A percentile compares a stretch with the other conserved stretches of the same genome.
These are phyloP conservation scores for Paspalum vaginatum DNA, from an alignment of 176 grass and related monocot species.

Conservation along the genomic window DNA sequence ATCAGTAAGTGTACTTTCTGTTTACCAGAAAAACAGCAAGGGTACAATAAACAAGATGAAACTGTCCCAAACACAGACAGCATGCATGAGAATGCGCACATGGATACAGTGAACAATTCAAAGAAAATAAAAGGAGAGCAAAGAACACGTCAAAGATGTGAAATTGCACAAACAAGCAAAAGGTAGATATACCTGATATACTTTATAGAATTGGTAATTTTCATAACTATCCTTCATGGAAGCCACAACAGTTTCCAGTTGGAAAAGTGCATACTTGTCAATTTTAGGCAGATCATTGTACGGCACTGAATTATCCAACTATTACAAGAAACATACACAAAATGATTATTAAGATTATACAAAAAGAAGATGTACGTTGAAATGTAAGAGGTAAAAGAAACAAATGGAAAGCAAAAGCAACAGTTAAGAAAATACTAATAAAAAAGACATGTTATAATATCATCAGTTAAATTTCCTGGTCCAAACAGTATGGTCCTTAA, in stretches of 20 bases:
- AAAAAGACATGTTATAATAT: constrained; percentile 10
- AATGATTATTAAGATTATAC: constrained; percentile 34
- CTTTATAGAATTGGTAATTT: constrained; percentile 91
- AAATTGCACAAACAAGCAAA: background rate
- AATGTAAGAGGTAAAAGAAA: constrained; percentile 4
- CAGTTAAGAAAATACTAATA: constrained; percentile 25
- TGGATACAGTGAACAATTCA: background rate
- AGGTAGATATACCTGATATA: constrained; percentile 75
- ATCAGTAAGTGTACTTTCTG: background rate
- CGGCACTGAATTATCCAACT: constrained; percentile 62
- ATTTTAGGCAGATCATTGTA: constrained; percentile 89
- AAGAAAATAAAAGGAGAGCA: background rate
- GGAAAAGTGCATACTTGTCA: constrained; percentile 90
- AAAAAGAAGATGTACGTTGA: constrained; percentile 31
- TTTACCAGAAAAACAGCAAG: constrained; percentile 23
- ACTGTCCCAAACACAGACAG: background rate
- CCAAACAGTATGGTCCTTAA: constrained; percentile 25
- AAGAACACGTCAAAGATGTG: constrained; percentile 6
- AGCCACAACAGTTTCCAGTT: constrained; percentile 84
- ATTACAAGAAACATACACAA: constrained; percentile 32
- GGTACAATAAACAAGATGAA: constrained; percentile 18
- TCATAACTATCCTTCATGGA: constrained; percentile 91
- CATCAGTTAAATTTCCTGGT: constrained; percentile 10
- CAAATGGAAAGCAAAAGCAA: constrained; percentile 11
- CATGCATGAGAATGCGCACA: background rate